Evolutionary conservation across 352 stramenopile species (phyloP).

Genomic region (Pythium apleroticum): DNA sequence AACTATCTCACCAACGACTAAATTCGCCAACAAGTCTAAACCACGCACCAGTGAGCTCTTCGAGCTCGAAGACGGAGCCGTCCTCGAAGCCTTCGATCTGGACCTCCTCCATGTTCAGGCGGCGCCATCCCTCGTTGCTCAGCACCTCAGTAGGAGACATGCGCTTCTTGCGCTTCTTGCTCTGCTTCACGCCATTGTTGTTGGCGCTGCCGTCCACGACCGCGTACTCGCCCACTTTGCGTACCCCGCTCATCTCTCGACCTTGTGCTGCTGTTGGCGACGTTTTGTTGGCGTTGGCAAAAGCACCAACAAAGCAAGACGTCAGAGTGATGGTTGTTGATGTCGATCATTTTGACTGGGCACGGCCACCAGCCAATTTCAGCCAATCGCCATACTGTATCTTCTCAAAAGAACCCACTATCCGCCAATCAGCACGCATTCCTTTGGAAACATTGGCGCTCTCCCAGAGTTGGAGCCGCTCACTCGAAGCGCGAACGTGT

Average conservation of each 20-base stretch:
- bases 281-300: conserved; percentile 8
- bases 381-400: conserved; percentile 13
- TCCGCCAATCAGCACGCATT: conserved; percentile 16
- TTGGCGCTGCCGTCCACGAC: conserved; percentile 22
- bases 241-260: conserved; percentile 26
- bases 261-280: background rate
- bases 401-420: conserved; percentile 19
- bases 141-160: conserved; percentile 3
- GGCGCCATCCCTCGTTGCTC: conserved; percentile 45
- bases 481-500: conserved; percentile 5
- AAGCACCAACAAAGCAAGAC: conserved; percentile 17
- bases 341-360: conserved; percentile 9
- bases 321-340: conserved; percentile 17
- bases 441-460: conserved; percentile 10
- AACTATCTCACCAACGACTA: conserved; percentile 3
- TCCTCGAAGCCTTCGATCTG: conserved; percentile 84
- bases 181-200: conserved; percentile 28
- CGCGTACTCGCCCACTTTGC: conserved; percentile 34
- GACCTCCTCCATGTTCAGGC: conserved; percentile 73
- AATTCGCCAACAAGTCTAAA: conserved; percentile 1
- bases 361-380: conserved; percentile 37
- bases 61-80: conserved; percentile 78
- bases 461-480: conserved; percentile 11
- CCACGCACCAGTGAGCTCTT: conserved; percentile 71
- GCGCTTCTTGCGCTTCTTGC: conserved; percentile 72